A percentile compares a stretch with the other conserved stretches of the same genome.
phyloP scores from a whole-genome alignment of 108 stramenopile genomes.

The Discostella pseudostelligera region DNA sequence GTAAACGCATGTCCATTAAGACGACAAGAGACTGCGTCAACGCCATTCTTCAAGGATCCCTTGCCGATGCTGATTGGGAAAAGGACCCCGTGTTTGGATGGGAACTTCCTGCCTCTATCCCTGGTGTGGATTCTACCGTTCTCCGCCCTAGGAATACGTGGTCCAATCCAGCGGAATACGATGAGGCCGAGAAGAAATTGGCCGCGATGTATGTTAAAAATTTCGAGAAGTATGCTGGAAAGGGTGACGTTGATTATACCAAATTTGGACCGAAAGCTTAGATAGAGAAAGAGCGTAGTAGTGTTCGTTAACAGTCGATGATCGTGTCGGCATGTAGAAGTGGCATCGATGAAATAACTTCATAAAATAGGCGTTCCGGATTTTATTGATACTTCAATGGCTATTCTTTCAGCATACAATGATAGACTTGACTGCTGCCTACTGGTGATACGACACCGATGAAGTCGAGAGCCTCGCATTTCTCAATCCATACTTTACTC shows the following conservation, averaged over 20 bases:
- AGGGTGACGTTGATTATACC: constrained; percentile 84
- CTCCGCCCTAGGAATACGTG: constrained; percentile 91
- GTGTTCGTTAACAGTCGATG: too few relatives aligned
- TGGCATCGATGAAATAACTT: too few relatives aligned
- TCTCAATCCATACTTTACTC: too few relatives aligned
- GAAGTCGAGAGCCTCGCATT: too few relatives aligned
- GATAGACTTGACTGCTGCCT: too few relatives aligned
- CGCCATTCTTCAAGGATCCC: constrained; percentile 93
- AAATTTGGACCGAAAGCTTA: constrained; percentile 80
- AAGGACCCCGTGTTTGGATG: constrained; percentile 91
- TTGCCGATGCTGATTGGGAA: constrained; percentile 72
- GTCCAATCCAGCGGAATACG: constrained; percentile 86
- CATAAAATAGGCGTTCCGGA: too few relatives aligned
- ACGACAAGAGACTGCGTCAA: constrained; percentile 93
- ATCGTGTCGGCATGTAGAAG: too few relatives aligned
- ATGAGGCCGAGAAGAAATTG: constrained; percentile 81
- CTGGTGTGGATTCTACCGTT: constrained; percentile 74
- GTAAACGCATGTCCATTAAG: constrained; percentile 96
- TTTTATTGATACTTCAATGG: too few relatives aligned
- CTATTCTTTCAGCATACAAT: too few relatives aligned
- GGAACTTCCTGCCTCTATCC: constrained; percentile 83
- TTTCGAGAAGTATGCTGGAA: constrained; percentile 89
- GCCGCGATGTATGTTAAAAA: constrained; percentile 93
- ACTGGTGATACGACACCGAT: too few relatives aligned
- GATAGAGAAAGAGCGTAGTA: too few relatives aligned